Percentiles rank a stretch among this genome's conserved stretches.
Evolutionary conservation across 441 rosid species (phyloP).

Genomic region (Croton laevigatus): DNA sequence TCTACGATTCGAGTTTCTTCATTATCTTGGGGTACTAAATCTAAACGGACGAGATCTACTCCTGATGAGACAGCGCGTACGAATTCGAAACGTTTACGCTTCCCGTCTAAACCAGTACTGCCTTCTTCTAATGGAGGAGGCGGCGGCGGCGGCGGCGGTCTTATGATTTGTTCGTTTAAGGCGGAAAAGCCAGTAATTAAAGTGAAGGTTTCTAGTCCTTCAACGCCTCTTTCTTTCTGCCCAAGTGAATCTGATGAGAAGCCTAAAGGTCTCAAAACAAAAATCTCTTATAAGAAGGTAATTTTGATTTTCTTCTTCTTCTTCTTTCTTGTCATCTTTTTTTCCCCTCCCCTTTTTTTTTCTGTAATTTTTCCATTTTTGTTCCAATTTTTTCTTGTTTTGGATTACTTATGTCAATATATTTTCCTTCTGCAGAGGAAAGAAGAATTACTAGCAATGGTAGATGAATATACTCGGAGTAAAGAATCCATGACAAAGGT

Average conservation of each 20-base stretch:
- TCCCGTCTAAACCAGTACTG: not conserved
- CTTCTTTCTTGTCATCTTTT: not conserved
- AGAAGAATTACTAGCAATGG: constrained; percentile 20
- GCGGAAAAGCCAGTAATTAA: constrained; percentile 10
- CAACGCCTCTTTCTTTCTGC: constrained; percentile 37
- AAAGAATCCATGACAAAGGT: constrained; percentile 28
- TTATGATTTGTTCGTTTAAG: not conserved
- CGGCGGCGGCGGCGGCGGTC: not conserved
- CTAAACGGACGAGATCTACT: constrained; percentile 33
- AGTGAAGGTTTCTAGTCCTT: constrained; percentile 34
- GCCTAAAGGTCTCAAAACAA: constrained; percentile 22
- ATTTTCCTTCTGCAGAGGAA: constrained; percentile 24
- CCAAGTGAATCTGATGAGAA: constrained; percentile 46
- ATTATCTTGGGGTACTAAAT: constrained; percentile 33
- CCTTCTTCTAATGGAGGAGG: not conserved
- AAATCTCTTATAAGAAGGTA: constrained; percentile 29
- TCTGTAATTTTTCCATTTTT: not conserved
- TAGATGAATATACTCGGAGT: constrained; percentile 10
- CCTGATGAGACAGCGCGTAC: not conserved
- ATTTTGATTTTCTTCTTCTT: not conserved
- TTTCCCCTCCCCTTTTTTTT: not conserved
- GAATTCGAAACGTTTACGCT: not conserved
- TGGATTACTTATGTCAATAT: not conserved
- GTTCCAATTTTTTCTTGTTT: no score
- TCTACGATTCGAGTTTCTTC: not conserved